These are phyloP conservation scores for Pachysandra terminalis DNA, from an alignment of 164 flowering plant genomes.

Conservation along the genomic window DNA sequence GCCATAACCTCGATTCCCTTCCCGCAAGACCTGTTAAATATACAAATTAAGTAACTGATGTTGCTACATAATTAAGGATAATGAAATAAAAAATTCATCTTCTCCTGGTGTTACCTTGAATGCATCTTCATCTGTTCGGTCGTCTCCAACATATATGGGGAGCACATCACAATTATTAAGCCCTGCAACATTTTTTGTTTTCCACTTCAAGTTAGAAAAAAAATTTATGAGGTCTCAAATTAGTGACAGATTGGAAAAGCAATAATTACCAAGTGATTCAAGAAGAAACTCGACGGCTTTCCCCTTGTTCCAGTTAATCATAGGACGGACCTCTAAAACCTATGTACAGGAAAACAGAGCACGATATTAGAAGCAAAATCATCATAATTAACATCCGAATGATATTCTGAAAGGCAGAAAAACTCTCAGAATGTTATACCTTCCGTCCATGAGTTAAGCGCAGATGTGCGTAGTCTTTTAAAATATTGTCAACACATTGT, in stretches of 20 bases:
- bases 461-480: slow-evolving; percentile 78
- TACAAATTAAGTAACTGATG: too few relatives aligned
- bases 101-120: slow-evolving; percentile 57
- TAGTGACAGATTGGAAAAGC: too few relatives aligned
- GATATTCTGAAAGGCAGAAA: too few relatives aligned
- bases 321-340: slow-evolving; percentile 99
- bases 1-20: slow-evolving; percentile 69
- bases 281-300: slow-evolving; percentile 95
- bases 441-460: slow-evolving; percentile 94
- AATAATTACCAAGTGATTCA: slow-evolving; percentile 61
- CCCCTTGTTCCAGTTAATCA: slow-evolving; percentile 93
- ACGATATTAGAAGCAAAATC: neutral
- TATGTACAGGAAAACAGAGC: slow-evolving; percentile 12
- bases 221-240: too few relatives aligned
- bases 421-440: too few relatives aligned
- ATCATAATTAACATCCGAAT: too few relatives aligned
- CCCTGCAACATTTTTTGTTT: slow-evolving; percentile 39
- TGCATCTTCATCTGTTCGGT: slow-evolving; percentile 95
- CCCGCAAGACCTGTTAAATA: slow-evolving; percentile 54
- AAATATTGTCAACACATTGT: slow-evolving; percentile 58
- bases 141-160: slow-evolving; percentile 93
- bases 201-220: too few relatives aligned
- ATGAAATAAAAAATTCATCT: too few relatives aligned
- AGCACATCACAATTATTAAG: slow-evolving; percentile 55
- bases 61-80: neutral